Evolutionary conservation across 495 filamentous ascomycete species (phyloP).

Genomic region (Pseudevernia furfuracea): DNA sequence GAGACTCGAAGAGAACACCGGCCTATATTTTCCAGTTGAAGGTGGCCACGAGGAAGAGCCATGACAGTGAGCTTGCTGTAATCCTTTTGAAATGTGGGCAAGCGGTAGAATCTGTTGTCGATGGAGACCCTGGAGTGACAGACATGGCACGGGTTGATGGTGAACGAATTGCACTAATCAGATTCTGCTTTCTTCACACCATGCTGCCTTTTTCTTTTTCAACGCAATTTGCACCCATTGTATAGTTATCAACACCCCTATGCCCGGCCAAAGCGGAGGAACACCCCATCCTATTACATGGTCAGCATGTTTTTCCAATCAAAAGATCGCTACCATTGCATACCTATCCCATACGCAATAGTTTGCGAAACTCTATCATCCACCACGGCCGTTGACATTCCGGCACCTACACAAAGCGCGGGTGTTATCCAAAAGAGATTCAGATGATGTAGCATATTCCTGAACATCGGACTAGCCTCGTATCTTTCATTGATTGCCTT

Average conservation of each 20-base stretch:
- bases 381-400: slow-evolving; percentile 55
- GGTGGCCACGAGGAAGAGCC: neutral
- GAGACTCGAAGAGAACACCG: neutral
- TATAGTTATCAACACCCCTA: slow-evolving; percentile 63
- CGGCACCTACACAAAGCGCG: slow-evolving; percentile 46
- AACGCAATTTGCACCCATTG: slow-evolving; percentile 59
- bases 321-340: neutral
- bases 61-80: neutral
- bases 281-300: slow-evolving; percentile 53
- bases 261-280: slow-evolving; percentile 58
- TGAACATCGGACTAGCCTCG: slow-evolving; percentile 60
- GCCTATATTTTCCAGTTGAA: neutral
- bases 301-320: slow-evolving; percentile 25
- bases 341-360: slow-evolving; percentile 64
- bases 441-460: slow-evolving; percentile 61
- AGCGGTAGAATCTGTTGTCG: neutral
- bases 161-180: neutral
- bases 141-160: neutral
- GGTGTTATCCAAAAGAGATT: slow-evolving; percentile 72
- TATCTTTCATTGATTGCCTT: slow-evolving; percentile 58
- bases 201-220: slow-evolving; percentile 53
- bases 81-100: neutral
- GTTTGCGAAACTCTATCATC: slow-evolving; percentile 49
- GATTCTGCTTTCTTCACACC: slow-evolving; percentile 34
- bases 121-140: neutral